Conservation (phyloP, 305 asterid genomes). For the Salvia sclarea region DNA sequence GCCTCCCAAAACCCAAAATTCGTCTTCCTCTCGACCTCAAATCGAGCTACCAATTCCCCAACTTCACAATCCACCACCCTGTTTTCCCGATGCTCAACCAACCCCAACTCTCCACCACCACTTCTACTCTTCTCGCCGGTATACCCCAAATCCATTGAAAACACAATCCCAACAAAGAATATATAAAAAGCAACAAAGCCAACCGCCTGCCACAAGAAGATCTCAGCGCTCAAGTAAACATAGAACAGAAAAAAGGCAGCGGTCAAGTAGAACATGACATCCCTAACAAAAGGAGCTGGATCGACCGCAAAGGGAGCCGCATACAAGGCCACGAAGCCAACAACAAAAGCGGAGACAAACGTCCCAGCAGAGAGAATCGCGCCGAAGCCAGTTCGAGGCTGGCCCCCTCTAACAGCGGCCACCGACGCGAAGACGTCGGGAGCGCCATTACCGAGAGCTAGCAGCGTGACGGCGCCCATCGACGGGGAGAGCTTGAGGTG, state of each 20-base stretch:
- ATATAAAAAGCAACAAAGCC: conserved; percentile 86
- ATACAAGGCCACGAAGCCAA: conserved; percentile 84
- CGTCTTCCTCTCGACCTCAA: conserved; percentile 36
- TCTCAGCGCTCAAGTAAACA: conserved; percentile 95
- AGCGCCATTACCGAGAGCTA: conserved; percentile 94
- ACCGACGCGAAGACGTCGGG: conserved; percentile 96
- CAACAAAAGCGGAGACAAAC: conserved; percentile 94
- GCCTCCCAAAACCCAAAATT: conserved; percentile 41
- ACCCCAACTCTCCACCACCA: conserved; percentile 39
- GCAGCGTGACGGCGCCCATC: conserved; percentile 94
- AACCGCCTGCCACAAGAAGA: conserved; percentile 93
- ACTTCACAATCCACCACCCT: conserved; percentile 55
- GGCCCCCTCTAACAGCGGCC: conserved; percentile 89
- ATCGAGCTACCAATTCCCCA: conserved; percentile 41
- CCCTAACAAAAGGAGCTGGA: conserved; percentile 85
- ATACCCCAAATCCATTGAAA: conserved; percentile 82
- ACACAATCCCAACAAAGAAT: conserved; percentile 87
- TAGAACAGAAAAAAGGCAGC: conserved; percentile 79
- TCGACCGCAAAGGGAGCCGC: conserved; percentile 90
- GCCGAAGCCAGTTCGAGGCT: conserved; percentile 87
- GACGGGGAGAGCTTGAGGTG: conserved; percentile 78
- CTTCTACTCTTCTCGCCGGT: conserved; percentile 37
- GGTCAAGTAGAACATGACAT: conserved; percentile 77
- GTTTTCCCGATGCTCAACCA: conserved; percentile 31
- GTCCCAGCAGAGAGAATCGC: conserved; percentile 97